Evolutionary conservation across 2,329 filamentous ascomycete species (phyloP), one percentile per base, ranked within the genome.

Genomic region (Talaromyces sp.): DNA sequence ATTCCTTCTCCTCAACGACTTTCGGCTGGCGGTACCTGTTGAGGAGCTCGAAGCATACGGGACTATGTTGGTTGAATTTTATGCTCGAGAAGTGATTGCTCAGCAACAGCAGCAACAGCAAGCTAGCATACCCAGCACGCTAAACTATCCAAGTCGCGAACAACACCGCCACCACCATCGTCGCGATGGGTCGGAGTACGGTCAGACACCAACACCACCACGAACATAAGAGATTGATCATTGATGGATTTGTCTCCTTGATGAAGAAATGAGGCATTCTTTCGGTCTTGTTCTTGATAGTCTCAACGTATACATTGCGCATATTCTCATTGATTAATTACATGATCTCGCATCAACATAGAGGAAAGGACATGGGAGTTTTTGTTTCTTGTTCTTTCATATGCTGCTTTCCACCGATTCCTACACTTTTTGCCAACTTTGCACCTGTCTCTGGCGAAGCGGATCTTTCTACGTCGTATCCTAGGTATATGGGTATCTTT

Each of bases 41-140:
- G 95, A 98, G 80, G 94, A 98, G 73, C 86, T 99, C 66, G 95
- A 99, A 78, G 92, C 93, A 0, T 99, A 99, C 72, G 95, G 93
- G 5, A 99, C 95, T 0, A 98, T 98, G 94, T 84, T 99, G 13
- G 95, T 99, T 16, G 94, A 98, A 74, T 99, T 98, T 74, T 99
- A 98, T 74, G 94, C 93, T 0, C 86, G 94, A 62, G 95, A 99
- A 76, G 89, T 97, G 16, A 86, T 97, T 31, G 83, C 87, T 31
- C 88, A 85, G 35, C 72, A 73, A 31, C 71, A 73, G 19, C 62
- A 64, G 5, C 63, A 66, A 60, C 65, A 60, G 56, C 57, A 60
- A 63, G 59, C 60, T 10, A 58, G 10, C 9, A 61, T 58, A 33
- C 64, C 64, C 10, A 47, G 37, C 24, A 22, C 52, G 16, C 58